phyloP scores from a whole-genome alignment of 2,329 filamentous ascomycete species.

The Drechslera avenae region DNA sequence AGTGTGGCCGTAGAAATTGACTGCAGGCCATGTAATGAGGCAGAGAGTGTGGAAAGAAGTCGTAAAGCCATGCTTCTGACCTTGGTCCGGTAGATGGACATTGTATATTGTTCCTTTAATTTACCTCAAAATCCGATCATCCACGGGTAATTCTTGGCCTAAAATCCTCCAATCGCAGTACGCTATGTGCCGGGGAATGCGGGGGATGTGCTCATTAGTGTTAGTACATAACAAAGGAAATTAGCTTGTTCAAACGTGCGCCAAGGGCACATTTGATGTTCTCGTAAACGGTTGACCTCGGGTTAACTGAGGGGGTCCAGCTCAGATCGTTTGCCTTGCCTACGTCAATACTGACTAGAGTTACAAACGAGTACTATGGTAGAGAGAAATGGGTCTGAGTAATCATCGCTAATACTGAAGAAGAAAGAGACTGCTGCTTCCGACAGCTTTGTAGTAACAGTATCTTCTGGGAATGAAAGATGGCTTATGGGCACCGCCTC shows the following conservation, averaged over 20 bases:
- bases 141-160: constrained; percentile 1
- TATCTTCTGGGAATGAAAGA: constrained; percentile 1
- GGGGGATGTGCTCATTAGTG: neutral
- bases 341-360: constrained; percentile 7
- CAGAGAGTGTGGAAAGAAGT: neutral
- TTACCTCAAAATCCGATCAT: constrained; percentile 15
- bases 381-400: constrained; percentile 8
- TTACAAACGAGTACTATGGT: constrained; percentile 10
- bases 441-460: neutral
- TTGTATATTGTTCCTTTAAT: constrained; percentile 17
- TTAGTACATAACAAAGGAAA: neutral
- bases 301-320: no score
- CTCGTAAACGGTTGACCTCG: no score
- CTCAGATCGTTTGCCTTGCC: neutral
- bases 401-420: constrained; percentile 10
- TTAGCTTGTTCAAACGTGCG: neutral
- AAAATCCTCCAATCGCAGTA: constrained; percentile 21
- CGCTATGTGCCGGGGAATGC: no score
- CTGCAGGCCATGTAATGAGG: neutral
- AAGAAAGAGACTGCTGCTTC: constrained; percentile 1
- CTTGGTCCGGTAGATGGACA: neutral
- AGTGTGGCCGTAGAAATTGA: neutral
- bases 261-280: neutral
- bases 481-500: constrained; percentile 7
- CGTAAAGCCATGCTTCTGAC: neutral